Conservation (phyloP, 345 rosid species). For the Reutealis trisperma region DNA sequence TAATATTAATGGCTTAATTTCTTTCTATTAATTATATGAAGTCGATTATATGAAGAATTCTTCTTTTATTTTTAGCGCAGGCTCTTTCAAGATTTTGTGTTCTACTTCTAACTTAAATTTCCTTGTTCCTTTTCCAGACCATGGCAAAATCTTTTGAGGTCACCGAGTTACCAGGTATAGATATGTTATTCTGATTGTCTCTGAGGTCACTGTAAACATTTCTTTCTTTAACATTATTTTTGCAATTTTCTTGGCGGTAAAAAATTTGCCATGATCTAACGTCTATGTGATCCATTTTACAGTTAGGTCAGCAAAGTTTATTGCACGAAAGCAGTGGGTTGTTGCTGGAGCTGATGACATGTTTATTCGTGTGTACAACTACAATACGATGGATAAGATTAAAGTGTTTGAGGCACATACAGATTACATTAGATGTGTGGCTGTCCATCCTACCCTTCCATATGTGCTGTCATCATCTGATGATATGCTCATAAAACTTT, state of each 20-base stretch:
- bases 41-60: too few species aligned
- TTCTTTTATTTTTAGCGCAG: too few species aligned
- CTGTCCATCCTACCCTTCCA: conserved; percentile 92
- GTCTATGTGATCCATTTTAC: conserved; percentile 25
- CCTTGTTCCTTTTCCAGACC: conserved; percentile 40
- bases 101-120: not conserved
- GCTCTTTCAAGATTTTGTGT: not conserved
- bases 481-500: conserved; percentile 98
- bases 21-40: too few species aligned
- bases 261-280: not conserved
- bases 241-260: not conserved
- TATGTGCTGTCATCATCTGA: conserved; percentile 92
- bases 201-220: not conserved
- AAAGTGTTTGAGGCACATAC: conserved; percentile 97
- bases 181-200: not conserved
- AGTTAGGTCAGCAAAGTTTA: conserved; percentile 96
- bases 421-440: conserved; percentile 91
- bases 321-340: conserved; percentile 87
- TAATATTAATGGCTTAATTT: too few species aligned
- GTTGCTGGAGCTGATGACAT: conserved; percentile 96
- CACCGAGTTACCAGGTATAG: conserved; percentile 82
- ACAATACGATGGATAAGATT: conserved; percentile 87
- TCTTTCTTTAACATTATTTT: not conserved
- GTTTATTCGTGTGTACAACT: conserved; percentile 86
- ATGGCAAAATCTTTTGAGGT: conserved; percentile 89